phyloP scores from a whole-genome alignment of 495 filamentous ascomycete species.

The Saxispiralis lemnorum region DNA sequence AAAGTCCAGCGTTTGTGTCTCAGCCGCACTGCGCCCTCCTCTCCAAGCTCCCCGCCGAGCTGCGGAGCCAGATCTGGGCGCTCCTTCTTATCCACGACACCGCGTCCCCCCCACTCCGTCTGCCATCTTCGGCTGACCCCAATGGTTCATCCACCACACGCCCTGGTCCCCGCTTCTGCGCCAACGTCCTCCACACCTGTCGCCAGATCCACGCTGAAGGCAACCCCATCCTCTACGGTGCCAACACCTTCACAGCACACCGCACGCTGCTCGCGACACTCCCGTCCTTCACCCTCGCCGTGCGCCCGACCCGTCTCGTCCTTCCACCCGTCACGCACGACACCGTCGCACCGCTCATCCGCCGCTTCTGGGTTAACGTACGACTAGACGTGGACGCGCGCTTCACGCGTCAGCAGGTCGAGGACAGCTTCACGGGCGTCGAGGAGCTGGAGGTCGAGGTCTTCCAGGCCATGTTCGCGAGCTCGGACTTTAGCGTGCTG shows the following conservation, averaged over 20 bases:
- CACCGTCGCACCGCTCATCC: slow-evolving; percentile 22
- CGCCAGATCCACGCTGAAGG: slow-evolving; percentile 17
- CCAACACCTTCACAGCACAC: slow-evolving; percentile 34
- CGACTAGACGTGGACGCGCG: slow-evolving; percentile 33
- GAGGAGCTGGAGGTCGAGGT: slow-evolving; percentile 31
- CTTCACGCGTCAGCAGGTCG: slow-evolving; percentile 17
- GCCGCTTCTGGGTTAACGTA: slow-evolving; percentile 19
- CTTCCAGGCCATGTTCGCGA: slow-evolving; percentile 30
- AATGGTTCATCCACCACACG: neutral
- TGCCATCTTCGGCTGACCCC: neutral
- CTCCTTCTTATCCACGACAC: slow-evolving; percentile 5
- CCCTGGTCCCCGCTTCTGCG: slow-evolving; percentile 3
- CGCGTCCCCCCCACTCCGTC: neutral
- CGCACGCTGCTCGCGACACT: slow-evolving; percentile 27
- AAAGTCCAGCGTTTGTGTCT: too few species aligned
- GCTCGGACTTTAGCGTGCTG: slow-evolving; percentile 25
- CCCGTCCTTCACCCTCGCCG: slow-evolving; percentile 24
- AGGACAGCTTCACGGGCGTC: slow-evolving; percentile 25
- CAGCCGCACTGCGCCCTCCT: slow-evolving; percentile 6
- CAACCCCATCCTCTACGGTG: slow-evolving; percentile 18
- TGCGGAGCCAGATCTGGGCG: slow-evolving; percentile 13
- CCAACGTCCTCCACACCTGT: slow-evolving; percentile 15
- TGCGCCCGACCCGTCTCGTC: neutral
- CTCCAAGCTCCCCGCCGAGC: slow-evolving; percentile 11
- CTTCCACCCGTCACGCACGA: slow-evolving; percentile 21